A percentile compares a stretch with the other conserved stretches of the same genome.
Evolutionary conservation across 495 filamentous ascomycete species (phyloP).

Genomic region (Parathielavia hyrcaniae): DNA sequence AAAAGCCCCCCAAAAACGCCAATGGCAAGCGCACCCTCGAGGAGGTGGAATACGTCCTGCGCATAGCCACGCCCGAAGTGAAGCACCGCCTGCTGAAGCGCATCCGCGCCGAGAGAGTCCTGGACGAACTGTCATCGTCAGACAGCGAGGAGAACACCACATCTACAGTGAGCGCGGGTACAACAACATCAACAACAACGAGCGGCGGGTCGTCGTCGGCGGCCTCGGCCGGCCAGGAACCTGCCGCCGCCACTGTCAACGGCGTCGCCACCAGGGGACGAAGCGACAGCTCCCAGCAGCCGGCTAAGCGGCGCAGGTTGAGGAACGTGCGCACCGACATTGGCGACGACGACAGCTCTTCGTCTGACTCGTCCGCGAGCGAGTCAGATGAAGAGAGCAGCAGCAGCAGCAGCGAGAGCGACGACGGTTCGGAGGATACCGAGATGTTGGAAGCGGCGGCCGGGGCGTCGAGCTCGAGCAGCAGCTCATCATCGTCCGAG

Average conservation of each 20-base stretch:
- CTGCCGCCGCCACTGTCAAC: neutral
- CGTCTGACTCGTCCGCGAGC: conserved; percentile 32
- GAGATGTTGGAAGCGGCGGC: conserved; percentile 19
- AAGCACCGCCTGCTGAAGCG: conserved; percentile 45
- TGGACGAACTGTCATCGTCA: conserved; percentile 36
- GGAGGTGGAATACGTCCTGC: conserved; percentile 43
- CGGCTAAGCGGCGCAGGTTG: conserved; percentile 48
- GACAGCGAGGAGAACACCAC: conserved; percentile 37
- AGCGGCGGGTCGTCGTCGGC: conserved; percentile 31
- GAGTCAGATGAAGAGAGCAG: conserved; percentile 18
- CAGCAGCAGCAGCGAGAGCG: conserved; percentile 15
- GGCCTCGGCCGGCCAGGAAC: conserved; percentile 13
- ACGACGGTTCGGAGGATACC: conserved; percentile 30
- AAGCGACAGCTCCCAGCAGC: conserved; percentile 40
- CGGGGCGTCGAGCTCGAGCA: conserved; percentile 20
- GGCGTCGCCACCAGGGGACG: conserved; percentile 20
- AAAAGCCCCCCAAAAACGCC: conserved; percentile 16
- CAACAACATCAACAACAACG: conserved; percentile 22
- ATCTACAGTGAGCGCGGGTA: neutral
- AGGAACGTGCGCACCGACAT: conserved; percentile 46
- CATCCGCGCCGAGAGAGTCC: conserved; percentile 45
- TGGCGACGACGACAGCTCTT: conserved; percentile 27
- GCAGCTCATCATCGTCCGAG: conserved; percentile 21
- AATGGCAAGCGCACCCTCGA: conserved; percentile 39
- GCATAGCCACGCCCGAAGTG: conserved; percentile 40